Percentiles rank a stretch among this genome's conserved stretches.
Evolutionary conservation across 495 filamentous ascomycete species (phyloP).

Genomic region (Aspergillus ellipticus): DNA sequence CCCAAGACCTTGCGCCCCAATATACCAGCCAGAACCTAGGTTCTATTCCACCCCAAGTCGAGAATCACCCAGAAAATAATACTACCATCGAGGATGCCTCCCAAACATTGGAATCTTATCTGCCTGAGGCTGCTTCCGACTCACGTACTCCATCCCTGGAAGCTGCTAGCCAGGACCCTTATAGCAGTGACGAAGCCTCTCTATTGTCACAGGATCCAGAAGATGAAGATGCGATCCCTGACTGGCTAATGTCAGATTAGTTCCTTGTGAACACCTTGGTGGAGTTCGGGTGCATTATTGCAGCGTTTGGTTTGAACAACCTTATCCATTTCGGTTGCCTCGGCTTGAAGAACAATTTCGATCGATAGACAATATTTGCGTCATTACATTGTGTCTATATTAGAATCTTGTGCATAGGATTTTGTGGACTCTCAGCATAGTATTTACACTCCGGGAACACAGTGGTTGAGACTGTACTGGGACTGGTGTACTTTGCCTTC

Average conservation of each 20-base stretch:
- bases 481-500: too few species aligned
- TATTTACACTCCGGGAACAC: too few species aligned
- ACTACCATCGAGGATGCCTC: neutral
- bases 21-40: neutral
- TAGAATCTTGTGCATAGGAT: too few species aligned
- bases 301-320: too few species aligned
- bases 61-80: neutral
- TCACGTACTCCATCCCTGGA: slow-evolving; percentile 8
- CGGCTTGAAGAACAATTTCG: too few species aligned
- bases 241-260: slow-evolving; percentile 52
- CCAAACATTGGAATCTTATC: slow-evolving; percentile 18
- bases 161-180: slow-evolving; percentile 19
- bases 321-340: too few species aligned
- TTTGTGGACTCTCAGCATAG: too few species aligned
- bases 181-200: slow-evolving; percentile 40
- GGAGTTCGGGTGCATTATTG: too few species aligned
- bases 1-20: neutral
- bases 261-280: neutral
- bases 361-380: too few species aligned
- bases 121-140: slow-evolving; percentile 11
- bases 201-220: slow-evolving; percentile 61
- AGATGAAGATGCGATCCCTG: slow-evolving; percentile 64
- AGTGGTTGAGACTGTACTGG: too few species aligned
- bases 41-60: neutral
- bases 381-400: too few species aligned